These are phyloP conservation scores for Athelia sp. DNA, from an alignment of 1,284 basidiomycete genomes.

Conservation along the genomic window DNA sequence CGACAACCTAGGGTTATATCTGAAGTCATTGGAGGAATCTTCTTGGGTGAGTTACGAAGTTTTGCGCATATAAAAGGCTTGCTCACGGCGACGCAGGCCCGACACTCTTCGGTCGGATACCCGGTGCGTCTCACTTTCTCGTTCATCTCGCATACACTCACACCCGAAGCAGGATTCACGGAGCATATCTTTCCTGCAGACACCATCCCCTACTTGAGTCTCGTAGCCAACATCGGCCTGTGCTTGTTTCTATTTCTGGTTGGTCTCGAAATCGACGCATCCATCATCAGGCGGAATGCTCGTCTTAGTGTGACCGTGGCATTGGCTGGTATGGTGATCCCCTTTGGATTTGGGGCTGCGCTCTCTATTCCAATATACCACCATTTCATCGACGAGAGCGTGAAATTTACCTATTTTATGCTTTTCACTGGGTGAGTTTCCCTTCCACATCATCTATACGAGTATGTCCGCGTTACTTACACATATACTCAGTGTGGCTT, in stretches of 20 bases:
- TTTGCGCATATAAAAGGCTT: conserved; percentile 1
- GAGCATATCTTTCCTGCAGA: conserved; percentile 73
- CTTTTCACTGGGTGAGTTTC: conserved; percentile 72
- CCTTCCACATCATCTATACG: not conserved
- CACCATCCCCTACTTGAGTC: conserved; percentile 76
- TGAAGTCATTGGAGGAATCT: conserved; percentile 84
- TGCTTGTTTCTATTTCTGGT: conserved; percentile 92
- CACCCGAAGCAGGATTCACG: conserved; percentile 54
- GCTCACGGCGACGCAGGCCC: conserved; percentile 41
- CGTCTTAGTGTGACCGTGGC: conserved; percentile 55
- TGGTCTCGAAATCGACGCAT: conserved; percentile 84
- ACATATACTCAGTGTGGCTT: conserved; percentile 93
- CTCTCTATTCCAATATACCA: conserved; percentile 80
- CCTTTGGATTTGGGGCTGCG: conserved; percentile 83
- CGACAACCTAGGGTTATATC: conserved; percentile 86
- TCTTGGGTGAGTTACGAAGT: conserved; percentile 51
- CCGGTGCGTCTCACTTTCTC: not conserved
- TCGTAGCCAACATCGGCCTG: conserved; percentile 91
- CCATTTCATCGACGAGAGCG: conserved; percentile 63
- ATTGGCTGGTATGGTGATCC: conserved; percentile 68
- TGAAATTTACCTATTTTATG: conserved; percentile 83
- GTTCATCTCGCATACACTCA: conserved; percentile 55
- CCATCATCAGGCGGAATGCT: conserved; percentile 75
- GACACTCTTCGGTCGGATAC: conserved; percentile 61
- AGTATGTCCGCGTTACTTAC: conserved; percentile 67